These are phyloP conservation scores for Globisporangium spinosum DNA, from an alignment of 352 stramenopile species.

Conservation along the genomic window DNA sequence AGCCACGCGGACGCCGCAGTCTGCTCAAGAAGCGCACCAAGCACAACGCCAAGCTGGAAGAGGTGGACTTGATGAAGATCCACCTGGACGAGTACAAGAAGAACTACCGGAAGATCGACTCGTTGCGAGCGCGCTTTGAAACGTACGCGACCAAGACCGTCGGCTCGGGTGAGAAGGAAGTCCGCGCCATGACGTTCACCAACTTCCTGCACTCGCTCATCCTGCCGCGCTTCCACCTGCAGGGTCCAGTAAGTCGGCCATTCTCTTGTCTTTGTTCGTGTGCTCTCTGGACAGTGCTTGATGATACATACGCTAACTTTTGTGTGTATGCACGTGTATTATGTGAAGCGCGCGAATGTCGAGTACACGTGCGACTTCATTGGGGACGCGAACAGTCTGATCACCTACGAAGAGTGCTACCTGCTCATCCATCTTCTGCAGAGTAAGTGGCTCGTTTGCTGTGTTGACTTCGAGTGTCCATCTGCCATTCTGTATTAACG, in stretches of 20 bases:
- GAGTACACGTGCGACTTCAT: constrained; percentile 73
- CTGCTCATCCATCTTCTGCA: constrained; percentile 73
- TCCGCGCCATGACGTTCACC: constrained; percentile 72
- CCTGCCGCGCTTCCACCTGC: constrained; percentile 64
- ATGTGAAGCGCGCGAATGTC: constrained; percentile 40
- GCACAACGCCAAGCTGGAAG: constrained; percentile 53
- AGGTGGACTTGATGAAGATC: constrained; percentile 62
- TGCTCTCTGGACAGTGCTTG: not conserved
- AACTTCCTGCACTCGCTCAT: constrained; percentile 78
- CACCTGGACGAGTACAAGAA: constrained; percentile 67
- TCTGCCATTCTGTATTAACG: not conserved
- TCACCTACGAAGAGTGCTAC: constrained; percentile 82
- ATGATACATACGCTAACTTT: not conserved
- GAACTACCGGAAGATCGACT: constrained; percentile 31
- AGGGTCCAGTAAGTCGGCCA: constrained; percentile 32
- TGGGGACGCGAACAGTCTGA: constrained; percentile 61
- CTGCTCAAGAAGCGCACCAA: constrained; percentile 63
- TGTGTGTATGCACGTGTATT: constrained; percentile 3
- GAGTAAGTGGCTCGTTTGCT: constrained; percentile 32
- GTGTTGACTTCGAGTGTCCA: not conserved
- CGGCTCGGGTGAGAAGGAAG: constrained; percentile 19
- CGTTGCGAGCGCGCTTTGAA: constrained; percentile 49
- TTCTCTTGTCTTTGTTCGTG: not conserved
- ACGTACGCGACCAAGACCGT: constrained; percentile 52
- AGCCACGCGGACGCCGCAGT: constrained; percentile 28